Evolutionary conservation across 768 basidiomycete species (phyloP), one percentile per base, ranked within the genome.

Genomic region (Russula foetens): DNA sequence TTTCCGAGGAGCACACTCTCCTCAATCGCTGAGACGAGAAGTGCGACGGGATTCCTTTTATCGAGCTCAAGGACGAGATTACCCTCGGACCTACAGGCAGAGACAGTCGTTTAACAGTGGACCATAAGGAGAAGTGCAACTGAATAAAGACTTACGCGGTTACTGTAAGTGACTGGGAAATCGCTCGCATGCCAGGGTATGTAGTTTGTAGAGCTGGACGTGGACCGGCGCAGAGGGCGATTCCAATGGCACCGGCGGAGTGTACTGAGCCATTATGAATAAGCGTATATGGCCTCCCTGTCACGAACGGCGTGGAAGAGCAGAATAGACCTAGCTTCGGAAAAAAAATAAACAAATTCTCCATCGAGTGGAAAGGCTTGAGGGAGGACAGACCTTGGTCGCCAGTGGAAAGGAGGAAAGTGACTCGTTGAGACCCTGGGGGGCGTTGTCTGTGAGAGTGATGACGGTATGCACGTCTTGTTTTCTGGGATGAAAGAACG

Each of bases 261-360:
- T 79, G 70, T 26, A 89, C 77, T 1, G 76, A 68, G 39, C 76
- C 73, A 52, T 86, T 80, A 59, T 78, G 71, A 60, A 90, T 83
- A 11, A 92, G 74, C 0, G 90, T 91, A 29, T 85, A 81, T 0
- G 85, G 84, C 21, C 85, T 74, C 15, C 89, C 90, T 1, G 88
- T 91, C 6, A 89, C 73, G 69, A 92, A 92, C 0, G 89, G 88
- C 2, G 90, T 92, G 2, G 88, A 85, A 0, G 88, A 76, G 0
- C 84, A 85, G 23, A 86, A 70, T 21, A 91, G 76, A 4, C 88
- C 87, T 54, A 89, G 71, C 83, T 89, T 67, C 19, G 19, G 35
- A 12, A 48, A n/a, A 55, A 17, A 33, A 6, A 59, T 41, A 33
- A 35, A 6, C 4, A 12, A 46, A 50, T 7, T 35, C 11, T 45